Base-by-base conservation (phyloP, 2,329 filamentous ascomycete species). In the Aspergillus fumigatiaffinis region DNA sequence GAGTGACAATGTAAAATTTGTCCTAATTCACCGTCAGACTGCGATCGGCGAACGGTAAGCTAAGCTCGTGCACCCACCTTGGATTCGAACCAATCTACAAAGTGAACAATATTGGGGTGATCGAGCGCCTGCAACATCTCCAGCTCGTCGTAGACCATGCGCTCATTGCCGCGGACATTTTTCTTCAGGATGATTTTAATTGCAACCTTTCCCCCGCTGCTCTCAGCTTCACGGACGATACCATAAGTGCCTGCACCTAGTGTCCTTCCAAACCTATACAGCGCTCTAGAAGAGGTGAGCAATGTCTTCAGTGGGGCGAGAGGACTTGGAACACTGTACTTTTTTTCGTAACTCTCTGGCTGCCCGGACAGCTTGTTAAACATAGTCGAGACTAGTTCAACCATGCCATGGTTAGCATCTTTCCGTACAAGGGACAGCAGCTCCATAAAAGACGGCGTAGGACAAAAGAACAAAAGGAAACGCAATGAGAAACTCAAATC, bases 121-220 rank as follows among this genome's bases (percentile, higher is more conserved):
- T 92, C 85, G 71, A 99, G 85, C 58, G 86, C 85, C 78, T 97
- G 92, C 63, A 99, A 84, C 86, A 99, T 92, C 65, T 92, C 85
- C 68, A 99, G 83, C 80, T 99, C 94, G 75, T 99, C 94, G 74
- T 96, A 94, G 44, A 99, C 94, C 94, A 99, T 99, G 75, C 89
- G 87, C 81, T 99, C 94, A 69, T 97, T 97, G 63, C 92, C 93
- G 75, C 92, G 95, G 73, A 99, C 93, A 77, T 96, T 97, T 82
- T 96, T 97, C 85, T 99, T 99, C 71, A 97, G 81, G 76, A 99
- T 99, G 74, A 99, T 97, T 83, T 99, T 99, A 77, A 99, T 85
- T 44, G 94, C 94, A 60, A 96, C 92, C 81, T 96, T 89, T 74
- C 91, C 62, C 23, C 84, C 83, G 46, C 88, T 86, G 66, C 90